phyloP scores from a whole-genome alignment of 306 rosid species.

The Ormosia semicastrata region DNA sequence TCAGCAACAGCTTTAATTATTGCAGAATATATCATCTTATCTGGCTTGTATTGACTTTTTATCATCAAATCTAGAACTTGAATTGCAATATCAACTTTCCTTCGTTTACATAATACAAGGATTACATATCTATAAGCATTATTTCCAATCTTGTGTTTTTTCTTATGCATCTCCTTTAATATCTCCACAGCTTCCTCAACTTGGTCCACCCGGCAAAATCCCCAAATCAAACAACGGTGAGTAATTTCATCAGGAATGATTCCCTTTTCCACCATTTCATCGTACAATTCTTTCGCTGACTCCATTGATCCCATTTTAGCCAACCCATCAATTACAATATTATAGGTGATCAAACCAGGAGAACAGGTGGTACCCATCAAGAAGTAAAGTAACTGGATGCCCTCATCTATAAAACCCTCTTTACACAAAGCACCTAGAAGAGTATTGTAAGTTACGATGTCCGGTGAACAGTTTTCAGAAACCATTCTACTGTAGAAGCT shows the following conservation, averaged over 20 bases:
- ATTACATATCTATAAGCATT: conserved; percentile 57
- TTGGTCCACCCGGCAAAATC: conserved; percentile 50
- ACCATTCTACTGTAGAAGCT: conserved; percentile 61
- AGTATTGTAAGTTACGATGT: conserved; percentile 79
- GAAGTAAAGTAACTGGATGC: conserved; percentile 48
- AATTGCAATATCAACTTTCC: conserved; percentile 64
- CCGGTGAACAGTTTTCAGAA: conserved; percentile 60
- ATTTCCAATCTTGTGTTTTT: conserved; percentile 38
- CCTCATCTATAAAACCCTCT: conserved; percentile 77
- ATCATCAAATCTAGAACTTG: conserved; percentile 78
- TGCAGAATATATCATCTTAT: conserved; percentile 45
- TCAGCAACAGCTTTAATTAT: conserved; percentile 62
- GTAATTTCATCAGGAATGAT: conserved; percentile 77
- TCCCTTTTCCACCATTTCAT: conserved; percentile 58
- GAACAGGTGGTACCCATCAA: conserved; percentile 55
- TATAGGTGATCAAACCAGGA: conserved; percentile 74
- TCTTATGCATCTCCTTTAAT: conserved; percentile 48
- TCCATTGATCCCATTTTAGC: conserved; percentile 57
- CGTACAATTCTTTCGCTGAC: conserved; percentile 56
- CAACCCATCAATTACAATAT: conserved; percentile 69
- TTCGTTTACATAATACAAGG: conserved; percentile 61
- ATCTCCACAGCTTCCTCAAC: conserved; percentile 62
- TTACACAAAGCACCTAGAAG: conserved; percentile 72
- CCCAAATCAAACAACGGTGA: conserved; percentile 60
- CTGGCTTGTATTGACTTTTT: conserved; percentile 54